Evolutionary conservation across 2,329 filamentous ascomycete genomes (phyloP).

Genomic region (Exophiala dermatitidis): DNA sequence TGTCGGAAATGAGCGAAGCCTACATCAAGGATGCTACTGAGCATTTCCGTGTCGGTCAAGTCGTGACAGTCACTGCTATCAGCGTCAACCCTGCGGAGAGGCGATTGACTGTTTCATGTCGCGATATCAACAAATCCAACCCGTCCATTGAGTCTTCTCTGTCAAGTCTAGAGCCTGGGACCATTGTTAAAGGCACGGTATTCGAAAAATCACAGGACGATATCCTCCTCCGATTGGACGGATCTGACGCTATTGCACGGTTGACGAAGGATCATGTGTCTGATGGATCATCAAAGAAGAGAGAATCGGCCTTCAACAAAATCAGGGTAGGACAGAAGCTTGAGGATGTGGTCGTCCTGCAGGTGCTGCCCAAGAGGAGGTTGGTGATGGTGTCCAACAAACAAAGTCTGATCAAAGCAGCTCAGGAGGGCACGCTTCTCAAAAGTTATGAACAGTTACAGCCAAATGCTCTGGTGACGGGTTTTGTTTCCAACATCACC

Average conservation of each 20-base stretch:
- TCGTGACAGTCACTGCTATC: constrained; percentile 82
- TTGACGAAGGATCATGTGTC: constrained; percentile 72
- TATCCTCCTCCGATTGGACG: constrained; percentile 67
- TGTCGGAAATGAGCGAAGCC: constrained; percentile 96
- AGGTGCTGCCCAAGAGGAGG: constrained; percentile 71
- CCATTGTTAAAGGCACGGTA: constrained; percentile 69
- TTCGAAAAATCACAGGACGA: constrained; percentile 74
- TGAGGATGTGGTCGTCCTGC: constrained; percentile 73
- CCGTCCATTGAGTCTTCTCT: constrained; percentile 14
- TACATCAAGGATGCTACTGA: constrained; percentile 83
- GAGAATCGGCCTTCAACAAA: constrained; percentile 66
- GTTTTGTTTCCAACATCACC: constrained; percentile 81
- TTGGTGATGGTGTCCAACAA: constrained; percentile 75
- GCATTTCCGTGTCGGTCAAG: constrained; percentile 85
- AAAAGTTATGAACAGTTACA: constrained; percentile 63
- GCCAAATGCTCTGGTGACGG: constrained; percentile 61
- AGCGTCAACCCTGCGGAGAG: constrained; percentile 64
- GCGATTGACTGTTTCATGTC: constrained; percentile 83
- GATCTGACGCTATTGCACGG: constrained; percentile 66
- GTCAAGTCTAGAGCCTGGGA: constrained; percentile 56
- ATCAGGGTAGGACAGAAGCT: constrained; percentile 79
- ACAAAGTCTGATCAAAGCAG: constrained; percentile 68
- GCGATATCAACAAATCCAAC: constrained; percentile 56
- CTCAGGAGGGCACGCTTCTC: constrained; percentile 65
- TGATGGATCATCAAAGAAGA: constrained; percentile 76